phyloP scores from a whole-genome alignment of 371 early-diverging fungal genomes.

The Lichtheimia ornata region DNA sequence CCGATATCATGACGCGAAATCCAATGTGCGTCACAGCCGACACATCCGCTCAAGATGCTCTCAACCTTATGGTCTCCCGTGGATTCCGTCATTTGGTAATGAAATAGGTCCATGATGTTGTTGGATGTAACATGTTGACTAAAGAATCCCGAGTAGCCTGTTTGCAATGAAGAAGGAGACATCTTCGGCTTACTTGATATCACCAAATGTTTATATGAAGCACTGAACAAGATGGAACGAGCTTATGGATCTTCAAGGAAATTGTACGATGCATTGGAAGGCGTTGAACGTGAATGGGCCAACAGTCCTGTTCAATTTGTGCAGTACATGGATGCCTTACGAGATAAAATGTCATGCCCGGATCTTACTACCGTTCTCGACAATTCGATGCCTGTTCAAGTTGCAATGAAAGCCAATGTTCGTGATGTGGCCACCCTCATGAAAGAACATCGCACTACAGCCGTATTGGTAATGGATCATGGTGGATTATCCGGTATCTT shows the following conservation, averaged over 20 bases:
- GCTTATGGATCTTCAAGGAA: constrained; percentile 88
- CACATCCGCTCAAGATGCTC: constrained; percentile 86
- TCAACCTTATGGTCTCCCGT: constrained; percentile 92
- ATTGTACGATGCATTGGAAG: constrained; percentile 90
- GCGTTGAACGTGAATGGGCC: constrained; percentile 88
- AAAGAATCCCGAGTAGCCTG: constrained; percentile 57
- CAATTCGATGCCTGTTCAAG: constrained; percentile 55
- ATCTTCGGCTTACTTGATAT: constrained; percentile 95
- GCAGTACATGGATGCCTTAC: constrained; percentile 56
- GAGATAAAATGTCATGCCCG: constrained; percentile 82
- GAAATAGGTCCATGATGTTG: background rate
- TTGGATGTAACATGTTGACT: no score
- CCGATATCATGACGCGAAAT: constrained; percentile 88
- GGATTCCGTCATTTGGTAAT: constrained; percentile 92
- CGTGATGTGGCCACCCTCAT: constrained; percentile 85
- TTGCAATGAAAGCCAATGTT: constrained; percentile 79
- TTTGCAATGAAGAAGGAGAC: constrained; percentile 89
- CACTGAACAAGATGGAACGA: constrained; percentile 92
- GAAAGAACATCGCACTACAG: constrained; percentile 82
- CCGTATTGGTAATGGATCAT: constrained; percentile 81
- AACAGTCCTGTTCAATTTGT: constrained; percentile 35
- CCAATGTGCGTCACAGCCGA: constrained; percentile 89
- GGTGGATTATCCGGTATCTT: constrained; percentile 84
- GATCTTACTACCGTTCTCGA: constrained; percentile 78
- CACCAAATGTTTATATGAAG: constrained; percentile 94